Conservation (phyloP, 148 eudicot species). For the Silene conica region DNA sequence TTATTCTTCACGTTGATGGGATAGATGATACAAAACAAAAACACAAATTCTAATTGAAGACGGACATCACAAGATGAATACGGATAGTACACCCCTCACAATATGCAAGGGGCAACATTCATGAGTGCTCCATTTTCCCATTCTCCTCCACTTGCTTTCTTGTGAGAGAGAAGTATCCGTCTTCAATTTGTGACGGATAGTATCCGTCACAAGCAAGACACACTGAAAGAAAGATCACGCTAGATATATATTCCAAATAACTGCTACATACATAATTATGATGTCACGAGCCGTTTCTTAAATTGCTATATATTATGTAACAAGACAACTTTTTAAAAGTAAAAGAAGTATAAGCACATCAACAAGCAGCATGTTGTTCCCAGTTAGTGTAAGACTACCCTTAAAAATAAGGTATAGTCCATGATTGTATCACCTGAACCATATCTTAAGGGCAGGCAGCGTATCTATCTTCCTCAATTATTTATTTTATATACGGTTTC, state of each 20-base stretch:
- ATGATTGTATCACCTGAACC: slow-evolving; percentile 61
- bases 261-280: background rate
- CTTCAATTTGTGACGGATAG: too few relatives aligned
- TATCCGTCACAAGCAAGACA: too few relatives aligned
- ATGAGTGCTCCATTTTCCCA: too few relatives aligned
- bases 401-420: slow-evolving; percentile 18
- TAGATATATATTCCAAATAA: background rate
- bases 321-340: slow-evolving; percentile 1
- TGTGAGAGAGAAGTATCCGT: too few relatives aligned
- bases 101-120: too few relatives aligned
- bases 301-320: too few relatives aligned
- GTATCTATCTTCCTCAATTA: slow-evolving; percentile 43
- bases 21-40: background rate
- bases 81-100: too few relatives aligned
- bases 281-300: too few relatives aligned
- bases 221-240: slow-evolving; percentile 5
- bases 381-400: slow-evolving; percentile 25
- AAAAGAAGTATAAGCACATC: too few relatives aligned
- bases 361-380: slow-evolving; percentile 30
- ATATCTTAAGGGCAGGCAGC: slow-evolving; percentile 55
- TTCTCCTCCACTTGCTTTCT: too few relatives aligned
- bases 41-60: too few relatives aligned
- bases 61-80: too few relatives aligned
- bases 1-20: slow-evolving; percentile 22
- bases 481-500: slow-evolving; percentile 19